Conservation (phyloP, 2,329 filamentous ascomycete genomes). For the Mycosphaerella arachidis region DNA sequence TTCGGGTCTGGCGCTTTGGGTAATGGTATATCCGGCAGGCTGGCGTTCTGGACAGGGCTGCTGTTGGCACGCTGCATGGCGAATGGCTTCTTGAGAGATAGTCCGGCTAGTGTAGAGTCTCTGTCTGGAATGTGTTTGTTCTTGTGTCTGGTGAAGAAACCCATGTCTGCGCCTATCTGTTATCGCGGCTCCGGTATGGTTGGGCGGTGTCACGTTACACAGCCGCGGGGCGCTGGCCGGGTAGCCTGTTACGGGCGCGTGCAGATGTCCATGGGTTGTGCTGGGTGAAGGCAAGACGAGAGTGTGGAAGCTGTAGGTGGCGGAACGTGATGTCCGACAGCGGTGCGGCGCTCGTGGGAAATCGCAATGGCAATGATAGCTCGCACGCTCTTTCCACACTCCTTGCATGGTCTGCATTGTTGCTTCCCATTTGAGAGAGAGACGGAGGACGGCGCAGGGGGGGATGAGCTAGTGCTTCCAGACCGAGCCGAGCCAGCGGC, state of each 20-base stretch:
- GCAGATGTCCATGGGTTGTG: neutral
- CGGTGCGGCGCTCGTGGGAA: neutral
- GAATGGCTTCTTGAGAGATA: conserved; percentile 34
- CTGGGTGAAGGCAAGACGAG: neutral
- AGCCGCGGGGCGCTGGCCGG: neutral
- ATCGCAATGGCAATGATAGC: neutral
- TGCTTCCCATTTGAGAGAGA: neutral
- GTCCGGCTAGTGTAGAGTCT: conserved; percentile 14
- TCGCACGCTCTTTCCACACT: neutral
- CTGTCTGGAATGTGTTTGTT: conserved; percentile 20
- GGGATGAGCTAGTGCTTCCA: neutral
- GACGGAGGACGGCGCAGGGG: neutral
- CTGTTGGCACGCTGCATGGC: conserved; percentile 32
- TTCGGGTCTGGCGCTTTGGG: conserved; percentile 82
- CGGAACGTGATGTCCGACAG: neutral
- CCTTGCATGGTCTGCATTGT: neutral
- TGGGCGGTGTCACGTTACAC: conserved; percentile 2
- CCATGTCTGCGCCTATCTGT: conserved; percentile 37
- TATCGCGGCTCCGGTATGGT: conserved; percentile 1
- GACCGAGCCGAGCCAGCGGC: neutral
- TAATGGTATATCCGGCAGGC: conserved; percentile 63
- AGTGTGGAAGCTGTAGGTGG: neutral
- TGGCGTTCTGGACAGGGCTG: conserved; percentile 41
- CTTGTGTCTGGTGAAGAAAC: conserved; percentile 50
- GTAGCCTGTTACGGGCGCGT: conserved; percentile 1